A percentile compares a stretch with the other conserved stretches of the same genome.
phyloP scores from a whole-genome alignment of 805 yeast species.

The Vanderwaltozyma yarrowii region DNA sequence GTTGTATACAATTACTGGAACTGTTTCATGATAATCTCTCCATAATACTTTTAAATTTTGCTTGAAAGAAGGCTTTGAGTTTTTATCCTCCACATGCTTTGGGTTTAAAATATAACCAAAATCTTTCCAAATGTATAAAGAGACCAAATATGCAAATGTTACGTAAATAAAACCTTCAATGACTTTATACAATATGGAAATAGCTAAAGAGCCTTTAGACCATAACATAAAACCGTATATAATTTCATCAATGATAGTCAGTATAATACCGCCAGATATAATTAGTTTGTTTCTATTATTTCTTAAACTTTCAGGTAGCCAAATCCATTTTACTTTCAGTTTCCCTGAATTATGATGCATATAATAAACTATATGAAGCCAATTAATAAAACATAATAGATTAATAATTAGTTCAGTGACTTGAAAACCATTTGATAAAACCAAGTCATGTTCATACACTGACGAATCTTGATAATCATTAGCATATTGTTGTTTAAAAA shows the following conservation, averaged over 20 bases:
- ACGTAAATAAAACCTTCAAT: constrained; percentile 10
- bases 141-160: constrained; percentile 9
- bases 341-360: constrained; percentile 12
- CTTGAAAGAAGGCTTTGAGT: neutral
- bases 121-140: constrained; percentile 17
- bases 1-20: constrained; percentile 21
- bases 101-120: constrained; percentile 19
- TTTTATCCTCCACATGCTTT: constrained; percentile 6
- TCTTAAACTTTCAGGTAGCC: constrained; percentile 13
- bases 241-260: constrained; percentile 1
- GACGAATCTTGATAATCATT: constrained; percentile 44
- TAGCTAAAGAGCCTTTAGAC: neutral
- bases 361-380: constrained; percentile 23
- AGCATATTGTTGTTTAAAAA: constrained; percentile 41
- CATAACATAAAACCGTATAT: neutral
- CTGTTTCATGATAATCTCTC: constrained; percentile 20
- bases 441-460: constrained; percentile 23
- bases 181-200: neutral
- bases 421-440: constrained; percentile 10
- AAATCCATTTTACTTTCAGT: constrained; percentile 6
- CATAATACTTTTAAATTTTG: constrained; percentile 11
- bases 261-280: constrained; percentile 6
- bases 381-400: constrained; percentile 16
- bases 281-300: constrained; percentile 13
- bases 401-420: constrained; percentile 10